Percentiles rank a stretch among this genome's conserved stretches.
These are phyloP conservation scores for Cerioporus squamosus DNA, from an alignment of 1,284 basidiomycete species.

Conservation along the genomic window DNA sequence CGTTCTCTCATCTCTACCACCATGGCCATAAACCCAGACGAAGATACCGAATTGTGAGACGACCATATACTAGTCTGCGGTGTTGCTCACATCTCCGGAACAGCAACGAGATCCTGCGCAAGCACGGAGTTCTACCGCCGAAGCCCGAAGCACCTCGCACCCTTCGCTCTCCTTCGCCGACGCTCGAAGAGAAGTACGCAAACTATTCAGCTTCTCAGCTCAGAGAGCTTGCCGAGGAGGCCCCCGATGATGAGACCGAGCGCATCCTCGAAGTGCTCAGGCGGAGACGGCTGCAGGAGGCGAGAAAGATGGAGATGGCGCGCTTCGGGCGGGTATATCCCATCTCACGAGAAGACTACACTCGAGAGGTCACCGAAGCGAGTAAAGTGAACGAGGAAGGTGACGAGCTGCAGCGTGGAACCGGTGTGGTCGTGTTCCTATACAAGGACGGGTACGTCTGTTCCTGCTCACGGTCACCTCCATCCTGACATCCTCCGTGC, in stretches of 20 bases:
- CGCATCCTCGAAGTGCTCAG: conserved; percentile 76
- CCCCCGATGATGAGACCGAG: conserved; percentile 77
- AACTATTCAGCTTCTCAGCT: conserved; percentile 73
- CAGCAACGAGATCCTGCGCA: conserved; percentile 92
- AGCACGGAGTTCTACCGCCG: conserved; percentile 88
- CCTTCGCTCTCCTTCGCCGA: conserved; percentile 73
- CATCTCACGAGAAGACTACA: conserved; percentile 93
- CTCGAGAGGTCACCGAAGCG: conserved; percentile 92
- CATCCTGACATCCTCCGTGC: neutral
- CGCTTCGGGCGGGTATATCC: conserved; percentile 89
- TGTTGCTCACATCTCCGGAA: conserved; percentile 4
- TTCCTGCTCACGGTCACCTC: neutral
- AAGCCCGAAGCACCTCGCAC: conserved; percentile 68
- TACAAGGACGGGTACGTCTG: conserved; percentile 89
- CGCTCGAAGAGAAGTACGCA: conserved; percentile 67
- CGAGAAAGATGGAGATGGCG: conserved; percentile 61
- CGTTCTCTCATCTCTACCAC: neutral
- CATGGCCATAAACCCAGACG: conserved; percentile 79
- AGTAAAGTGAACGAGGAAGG: conserved; percentile 75
- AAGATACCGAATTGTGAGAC: conserved; percentile 92
- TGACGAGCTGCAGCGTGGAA: conserved; percentile 70
- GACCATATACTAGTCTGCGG: conserved; percentile 1
- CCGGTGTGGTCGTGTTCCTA: conserved; percentile 86
- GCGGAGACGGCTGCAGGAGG: conserved; percentile 69
- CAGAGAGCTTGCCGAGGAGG: conserved; percentile 69